Base-by-base conservation (phyloP, 2,329 filamentous ascomycete species). In the Scortechinia acanthostroma region DNA sequence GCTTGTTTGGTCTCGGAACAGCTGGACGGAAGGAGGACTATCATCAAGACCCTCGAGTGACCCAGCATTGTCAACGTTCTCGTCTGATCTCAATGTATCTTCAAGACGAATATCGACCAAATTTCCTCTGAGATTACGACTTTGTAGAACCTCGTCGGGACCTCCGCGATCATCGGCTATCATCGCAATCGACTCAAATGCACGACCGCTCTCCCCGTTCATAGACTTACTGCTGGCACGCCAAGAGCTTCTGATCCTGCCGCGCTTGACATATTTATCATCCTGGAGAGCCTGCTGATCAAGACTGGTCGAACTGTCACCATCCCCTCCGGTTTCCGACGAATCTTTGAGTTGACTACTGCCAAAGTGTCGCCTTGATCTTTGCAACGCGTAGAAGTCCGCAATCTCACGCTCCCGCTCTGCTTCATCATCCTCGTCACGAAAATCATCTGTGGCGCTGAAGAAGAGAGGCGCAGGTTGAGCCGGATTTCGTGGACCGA, bases 321-420 rank as follows among this genome's bases (percentile, higher is more conserved):
- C 64, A 43, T 72, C 72, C 33, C 79, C 76, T 17, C 80, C 78
- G 17, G 73, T 59, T 50, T 82, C 79, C 0, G 75, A 79, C n/a
- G 77, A 83, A 47, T 80, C 78, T n/a, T 73, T 74, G 43, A 83
- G 57, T 50, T 76, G 70, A 57, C 77, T 81, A 25, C 68, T 71
- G n/a, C 77, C 78, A 59, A 84, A 79, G 50, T 82, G 75, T 42
- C 77, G 69, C 53, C 80, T 67, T 52, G 78, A 83, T 49, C 70
- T 66, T 56, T 83, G 78, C 44, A 84, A 62, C 4, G 80, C 80
- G 58, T 81, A 80, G 51, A 76, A 77, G 57, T 83, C 80, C 17
- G 77, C 77, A 51, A 82, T 74, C 52, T 83, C 80, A 42, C 78
- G 68, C 58, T 83, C 77, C 55, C 76, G 76, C 58, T 82, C 77